Base-by-base conservation (phyloP, 306 rosid genomes). In the Ormosia emarginata region DNA sequence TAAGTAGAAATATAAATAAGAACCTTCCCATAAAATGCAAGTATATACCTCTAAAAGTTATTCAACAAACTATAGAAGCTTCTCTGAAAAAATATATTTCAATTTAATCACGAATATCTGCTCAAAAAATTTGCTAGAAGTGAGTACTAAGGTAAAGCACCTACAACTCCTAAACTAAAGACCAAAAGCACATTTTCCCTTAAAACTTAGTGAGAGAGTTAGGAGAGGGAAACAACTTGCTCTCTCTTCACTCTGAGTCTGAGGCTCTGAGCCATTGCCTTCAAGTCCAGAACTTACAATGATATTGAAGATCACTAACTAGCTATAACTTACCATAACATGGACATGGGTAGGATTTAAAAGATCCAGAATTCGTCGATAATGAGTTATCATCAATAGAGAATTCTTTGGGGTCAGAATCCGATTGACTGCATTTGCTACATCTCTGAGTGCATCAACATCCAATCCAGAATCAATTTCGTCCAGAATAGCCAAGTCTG, bases 391-490 rank as follows among this genome's bases (percentile, higher is more conserved):
- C 90, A 93, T 88, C 88, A 95, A 37, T 11, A 92, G 84, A 75
- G 99, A 95, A 75, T 90, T 95, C 30, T 74, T 81, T 1, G 96
- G 89, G 64, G 95, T 90, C 84, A 90, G 81, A 84, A 93, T 88
- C 75, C 79, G 83, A 41, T 87, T 92, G 47, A 95, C 99, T 15
- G 99, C 98, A 82, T 81, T 91, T 17, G 99, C 96, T 15, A 95
- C 98, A 78, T 95, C 99, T 65, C 89, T 89, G 84, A 95, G 92
- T 34, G 99, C 99, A 87, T 95, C 99, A 58, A 93, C 92, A 84
- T 93, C 99, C 92, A 95, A 88, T 52, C 99, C 99, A 65, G 99
- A 95, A 86, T 95, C 99, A 86, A 95, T 90, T 86, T 95, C 99
- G 67, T 95, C 99, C 80, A 95, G 79, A 75, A 95, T 88, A 50